phyloP scores from a whole-genome alignment of 495 filamentous ascomycete genomes.

The Trichoderma erinaceum region DNA sequence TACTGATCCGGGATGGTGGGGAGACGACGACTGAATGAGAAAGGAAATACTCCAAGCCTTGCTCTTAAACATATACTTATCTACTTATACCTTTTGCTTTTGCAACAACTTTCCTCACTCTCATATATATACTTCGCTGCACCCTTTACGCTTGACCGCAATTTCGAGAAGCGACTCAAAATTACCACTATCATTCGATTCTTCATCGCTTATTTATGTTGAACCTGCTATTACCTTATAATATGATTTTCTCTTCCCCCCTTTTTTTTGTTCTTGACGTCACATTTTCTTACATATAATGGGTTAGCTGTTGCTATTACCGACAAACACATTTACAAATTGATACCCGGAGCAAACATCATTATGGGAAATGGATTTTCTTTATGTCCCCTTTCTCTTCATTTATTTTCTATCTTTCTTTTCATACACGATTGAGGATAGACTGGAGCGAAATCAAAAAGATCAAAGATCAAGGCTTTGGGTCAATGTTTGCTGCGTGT shows the following conservation, averaged over 20 bases:
- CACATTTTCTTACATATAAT: neutral
- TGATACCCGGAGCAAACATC: constrained; percentile 5
- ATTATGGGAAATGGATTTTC: neutral
- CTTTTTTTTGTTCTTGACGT: neutral
- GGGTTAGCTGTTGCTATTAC: neutral
- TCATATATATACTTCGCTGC: too few relatives aligned
- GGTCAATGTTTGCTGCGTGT: neutral
- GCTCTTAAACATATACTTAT: neutral
- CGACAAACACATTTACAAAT: neutral
- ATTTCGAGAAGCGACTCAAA: neutral
- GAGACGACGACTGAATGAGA: constrained; percentile 30
- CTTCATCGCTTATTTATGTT: neutral
- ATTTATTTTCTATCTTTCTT: neutral
- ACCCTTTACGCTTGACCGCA: too few relatives aligned
- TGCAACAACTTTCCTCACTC: neutral
- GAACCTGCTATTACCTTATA: neutral
- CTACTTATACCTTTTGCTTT: neutral
- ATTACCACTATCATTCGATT: neutral
- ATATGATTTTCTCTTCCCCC: neutral
- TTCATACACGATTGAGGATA: neutral
- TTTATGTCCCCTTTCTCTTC: neutral
- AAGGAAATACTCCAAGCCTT: neutral
- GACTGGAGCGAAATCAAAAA: neutral
- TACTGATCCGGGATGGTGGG: constrained; percentile 38
- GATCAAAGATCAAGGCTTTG: neutral